Conservation (phyloP, 345 rosid genomes). For the Toxicodendron radicans region DNA sequence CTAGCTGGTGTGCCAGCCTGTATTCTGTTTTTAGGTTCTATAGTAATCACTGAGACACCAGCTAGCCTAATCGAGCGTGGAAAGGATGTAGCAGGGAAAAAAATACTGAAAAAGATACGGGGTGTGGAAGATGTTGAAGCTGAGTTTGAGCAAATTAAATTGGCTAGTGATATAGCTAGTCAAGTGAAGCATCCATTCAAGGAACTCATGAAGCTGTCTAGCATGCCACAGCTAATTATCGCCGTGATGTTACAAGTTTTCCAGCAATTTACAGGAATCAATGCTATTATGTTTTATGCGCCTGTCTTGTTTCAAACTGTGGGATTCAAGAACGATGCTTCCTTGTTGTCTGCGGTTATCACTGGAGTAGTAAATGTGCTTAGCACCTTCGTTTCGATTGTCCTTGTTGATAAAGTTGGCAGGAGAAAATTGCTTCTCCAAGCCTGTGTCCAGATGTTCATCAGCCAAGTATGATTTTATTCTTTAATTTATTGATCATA, state of each 20-base stretch:
- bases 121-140: constrained; percentile 48
- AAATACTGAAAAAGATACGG: constrained; percentile 46
- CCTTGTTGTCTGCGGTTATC: constrained; percentile 33
- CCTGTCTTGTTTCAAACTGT: constrained; percentile 41
- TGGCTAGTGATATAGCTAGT: constrained; percentile 39
- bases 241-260: constrained; percentile 54
- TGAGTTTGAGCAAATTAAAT: constrained; percentile 42
- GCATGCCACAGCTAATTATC: constrained; percentile 54
- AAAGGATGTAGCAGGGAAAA: constrained; percentile 28
- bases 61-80: constrained; percentile 54
- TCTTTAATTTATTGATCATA: not conserved
- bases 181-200: constrained; percentile 43
- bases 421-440: constrained; percentile 47
- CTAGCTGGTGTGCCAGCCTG: constrained; percentile 49
- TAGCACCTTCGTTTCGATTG: constrained; percentile 38
- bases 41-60: constrained; percentile 59
- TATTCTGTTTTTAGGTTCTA: constrained; percentile 48
- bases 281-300: constrained; percentile 45
- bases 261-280: constrained; percentile 69
- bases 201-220: constrained; percentile 40
- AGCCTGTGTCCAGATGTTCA: constrained; percentile 44
- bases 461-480: constrained; percentile 22
- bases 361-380: constrained; percentile 34
- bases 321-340: constrained; percentile 34
- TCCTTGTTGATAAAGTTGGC: constrained; percentile 30